Evolutionary conservation across 495 filamentous ascomycete species (phyloP), one percentile per base, ranked within the genome.

Genomic region (Talaromyces adpressus): DNA sequence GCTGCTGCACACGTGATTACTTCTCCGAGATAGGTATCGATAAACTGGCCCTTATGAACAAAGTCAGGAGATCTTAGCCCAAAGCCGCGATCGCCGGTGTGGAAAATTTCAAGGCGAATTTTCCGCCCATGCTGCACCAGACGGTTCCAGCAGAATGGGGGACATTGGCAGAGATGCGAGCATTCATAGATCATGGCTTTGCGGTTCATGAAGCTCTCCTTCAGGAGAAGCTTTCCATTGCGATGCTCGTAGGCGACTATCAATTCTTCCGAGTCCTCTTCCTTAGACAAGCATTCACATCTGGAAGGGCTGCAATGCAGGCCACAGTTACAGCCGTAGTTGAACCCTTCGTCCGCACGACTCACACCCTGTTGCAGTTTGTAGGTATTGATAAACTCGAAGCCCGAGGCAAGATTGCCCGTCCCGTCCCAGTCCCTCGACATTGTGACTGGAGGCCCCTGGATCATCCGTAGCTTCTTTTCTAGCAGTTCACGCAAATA

Each of bases 11-110:
- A 78, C 0, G 89, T 91, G 64, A 98, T 89, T 27, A 97, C 84
- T 71, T 98, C 93, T 1, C 93, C 93, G 14, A 91, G 85, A 65
- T 98, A 98, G 22, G 84, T 82, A 68, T 95, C 93, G 60, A 98
- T 85, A 67, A 95, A 97, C 68, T 95, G 89, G 6, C 93, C 93
- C 59, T 82, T 79, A 62, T 82, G 77, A 23, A 98, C 85, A 23
- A 84, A 74, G 12, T 88, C 81, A 0, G 80, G 82, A 49, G 86
- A 91, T 9, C 87, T 82, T 1, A 98, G 83, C 27, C 91, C 94
- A 84, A 93, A 96, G 6, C 94, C 94, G 36, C 93, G 85, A 18
- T 81, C 74, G 4, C 75, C 71, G 0, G 93, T 96, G 64, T 89
- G 81, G 72, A 97, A 98, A 27, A 97, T 91, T 68, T 94, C 83